Base-by-base conservation (phyloP, 768 basidiomycete species). In the Pleurotus tuoliensis region DNA sequence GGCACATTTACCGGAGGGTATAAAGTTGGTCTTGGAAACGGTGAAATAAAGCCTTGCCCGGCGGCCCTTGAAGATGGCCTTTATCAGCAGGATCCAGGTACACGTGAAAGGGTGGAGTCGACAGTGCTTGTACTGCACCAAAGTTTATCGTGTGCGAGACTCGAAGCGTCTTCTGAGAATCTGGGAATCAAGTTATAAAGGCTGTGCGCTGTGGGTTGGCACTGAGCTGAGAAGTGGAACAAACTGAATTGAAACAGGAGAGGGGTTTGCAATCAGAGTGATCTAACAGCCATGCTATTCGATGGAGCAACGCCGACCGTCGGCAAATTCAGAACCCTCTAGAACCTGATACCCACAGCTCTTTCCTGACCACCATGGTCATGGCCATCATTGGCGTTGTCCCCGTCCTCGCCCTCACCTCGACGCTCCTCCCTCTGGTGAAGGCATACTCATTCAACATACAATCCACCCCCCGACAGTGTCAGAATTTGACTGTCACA, bases 401-500 rank as follows among this genome's bases (percentile, higher is more conserved):
- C 18, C 52, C 64, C 43, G 44, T 63, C 53, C 45, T 64, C 22
- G 62, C 73, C 34, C 62, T 70, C 40, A 58, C 67, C 25, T 58
- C 48, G 45, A 48, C 65, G 13, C 56, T 71, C 9, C 71, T 73
- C 20, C 51, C 67, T 15, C 56, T 68, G 55, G 65, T 66, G 9
- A 49, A 64, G 18, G 77, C 78, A 4, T 83, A 75, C 63, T 67
- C 75, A 18, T 83, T 80, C 79, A 66, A 66, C 27, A 80, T 82
- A 64, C 58, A 70, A 18, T 57, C 62, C 27, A 58, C 77, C 20
- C 87, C 90, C 0, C 66, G 76, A 56, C 90, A 92, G 72, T 93
- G 90, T 68, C 67, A 73, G 41, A 81, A 83, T 61, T 76, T 91
- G 41, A 79, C 82, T 41, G 69, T 92, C 20, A 57, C 72, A n/a